Conservation (phyloP, 73 alveolate genomes). For the Stentor coeruleus region DNA sequence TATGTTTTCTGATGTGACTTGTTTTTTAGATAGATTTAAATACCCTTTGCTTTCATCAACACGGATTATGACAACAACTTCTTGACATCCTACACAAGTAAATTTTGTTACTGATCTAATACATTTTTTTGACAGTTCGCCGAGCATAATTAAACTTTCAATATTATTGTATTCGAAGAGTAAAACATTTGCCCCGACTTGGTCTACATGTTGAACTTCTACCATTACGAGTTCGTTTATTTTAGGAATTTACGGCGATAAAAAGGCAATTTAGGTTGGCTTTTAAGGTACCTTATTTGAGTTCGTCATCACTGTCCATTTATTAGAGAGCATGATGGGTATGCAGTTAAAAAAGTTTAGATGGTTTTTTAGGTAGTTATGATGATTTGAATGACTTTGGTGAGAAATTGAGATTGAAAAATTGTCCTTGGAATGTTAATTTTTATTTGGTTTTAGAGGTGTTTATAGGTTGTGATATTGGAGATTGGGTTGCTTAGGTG, state of each 20-base stretch:
- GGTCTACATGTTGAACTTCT: constrained; percentile 72
- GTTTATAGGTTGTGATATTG: too few relatives aligned
- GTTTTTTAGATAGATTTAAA: constrained; percentile 87
- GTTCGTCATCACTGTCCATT: not conserved
- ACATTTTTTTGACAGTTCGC: constrained; percentile 88
- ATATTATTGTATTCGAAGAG: constrained; percentile 86
- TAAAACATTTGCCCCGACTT: constrained; percentile 91
- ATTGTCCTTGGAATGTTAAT: too few relatives aligned
- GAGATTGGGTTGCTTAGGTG: too few relatives aligned
- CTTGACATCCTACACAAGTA: constrained; percentile 83
- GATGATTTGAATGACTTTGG: too few relatives aligned
- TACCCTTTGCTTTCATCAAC: constrained; percentile 87
- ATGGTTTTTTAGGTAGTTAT: too few relatives aligned
- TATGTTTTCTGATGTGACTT: constrained; percentile 69
- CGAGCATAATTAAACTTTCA: constrained; percentile 78
- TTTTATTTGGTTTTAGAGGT: too few relatives aligned
- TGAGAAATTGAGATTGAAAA: too few relatives aligned
- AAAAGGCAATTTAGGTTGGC: constrained; percentile 68
- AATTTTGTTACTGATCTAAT: constrained; percentile 70
- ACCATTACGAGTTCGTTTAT: constrained; percentile 84
- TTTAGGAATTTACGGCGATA: constrained; percentile 69
- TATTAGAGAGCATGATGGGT: too few relatives aligned
- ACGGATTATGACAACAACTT: constrained; percentile 81
- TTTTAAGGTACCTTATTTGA: not conserved
- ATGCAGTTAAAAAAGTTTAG: too few relatives aligned